Conservation (phyloP, 2,329 filamentous ascomycete species). For the Calycina herbarum region DNA sequence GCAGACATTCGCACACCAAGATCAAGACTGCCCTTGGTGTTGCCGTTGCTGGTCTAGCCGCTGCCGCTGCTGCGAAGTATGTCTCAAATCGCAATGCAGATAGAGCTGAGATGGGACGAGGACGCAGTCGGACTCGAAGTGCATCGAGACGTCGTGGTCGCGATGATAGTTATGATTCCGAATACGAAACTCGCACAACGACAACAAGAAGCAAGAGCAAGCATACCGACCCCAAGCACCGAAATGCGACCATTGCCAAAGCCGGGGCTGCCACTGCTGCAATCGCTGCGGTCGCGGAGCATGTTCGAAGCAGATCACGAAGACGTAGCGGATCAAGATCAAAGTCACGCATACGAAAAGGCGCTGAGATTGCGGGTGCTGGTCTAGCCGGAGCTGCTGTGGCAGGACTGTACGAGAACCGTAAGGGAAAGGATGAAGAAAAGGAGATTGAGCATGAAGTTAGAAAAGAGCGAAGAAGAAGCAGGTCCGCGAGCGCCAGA, state of each 20-base stretch:
- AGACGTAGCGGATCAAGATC: slow-evolving; percentile 43
- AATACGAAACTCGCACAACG: slow-evolving; percentile 41
- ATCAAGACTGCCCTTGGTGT: slow-evolving; percentile 63
- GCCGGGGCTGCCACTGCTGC: slow-evolving; percentile 54
- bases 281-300: slow-evolving; percentile 57
- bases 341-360: slow-evolving; percentile 46
- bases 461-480: slow-evolving; percentile 34
- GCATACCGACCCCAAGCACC: slow-evolving; percentile 51
- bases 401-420: slow-evolving; percentile 60
- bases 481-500: slow-evolving; percentile 47
- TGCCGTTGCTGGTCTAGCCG: slow-evolving; percentile 62
- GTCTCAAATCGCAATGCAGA: slow-evolving; percentile 60
- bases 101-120: slow-evolving; percentile 58
- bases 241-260: slow-evolving; percentile 36
- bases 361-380: slow-evolving; percentile 61
- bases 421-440: slow-evolving; percentile 59
- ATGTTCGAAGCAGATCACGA: slow-evolving; percentile 56
- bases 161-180: slow-evolving; percentile 31
- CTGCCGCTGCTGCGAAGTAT: slow-evolving; percentile 65
- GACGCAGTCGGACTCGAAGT: slow-evolving; percentile 50
- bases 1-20: slow-evolving; percentile 44
- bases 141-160: slow-evolving; percentile 44
- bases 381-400: slow-evolving; percentile 61
- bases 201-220: slow-evolving; percentile 47
- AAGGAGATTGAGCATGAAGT: slow-evolving; percentile 37